A percentile compares a stretch with the other conserved stretches of the same genome.
Conservation (phyloP, 1,284 basidiomycete genomes). For the Sparassis latifolia region DNA sequence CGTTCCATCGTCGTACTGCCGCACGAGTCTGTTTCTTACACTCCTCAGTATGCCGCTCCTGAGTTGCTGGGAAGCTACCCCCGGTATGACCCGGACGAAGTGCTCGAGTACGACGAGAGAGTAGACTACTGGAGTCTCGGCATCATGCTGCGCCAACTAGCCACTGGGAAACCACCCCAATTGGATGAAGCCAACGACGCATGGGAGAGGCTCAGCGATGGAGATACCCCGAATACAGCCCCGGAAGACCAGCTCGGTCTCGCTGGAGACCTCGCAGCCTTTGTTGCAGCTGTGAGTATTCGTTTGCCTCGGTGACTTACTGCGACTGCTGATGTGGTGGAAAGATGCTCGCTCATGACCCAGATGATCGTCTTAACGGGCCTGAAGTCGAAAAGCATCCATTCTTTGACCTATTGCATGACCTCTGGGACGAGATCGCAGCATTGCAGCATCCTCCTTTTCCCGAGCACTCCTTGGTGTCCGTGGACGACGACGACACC, state of each 20-base stretch:
- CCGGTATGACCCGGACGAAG: neutral
- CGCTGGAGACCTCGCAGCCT: conserved; percentile 13
- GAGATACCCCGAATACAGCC: neutral
- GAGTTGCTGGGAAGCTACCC: conserved; percentile 10
- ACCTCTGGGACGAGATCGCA: conserved; percentile 12
- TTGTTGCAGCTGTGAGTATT: conserved; percentile 8
- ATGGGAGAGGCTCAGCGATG: conserved; percentile 11
- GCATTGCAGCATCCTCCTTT: conserved; percentile 10
- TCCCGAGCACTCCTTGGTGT: conserved; percentile 7
- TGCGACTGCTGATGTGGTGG: neutral
- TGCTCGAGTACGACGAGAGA: conserved; percentile 15
- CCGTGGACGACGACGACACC: conserved; percentile 9
- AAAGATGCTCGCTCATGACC: conserved; percentile 8
- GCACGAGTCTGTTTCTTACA: conserved; percentile 15
- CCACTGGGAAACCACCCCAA: conserved; percentile 4
- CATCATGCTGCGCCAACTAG: conserved; percentile 14
- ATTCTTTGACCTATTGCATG: conserved; percentile 11
- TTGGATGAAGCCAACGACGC: neutral
- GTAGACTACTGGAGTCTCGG: conserved; percentile 17
- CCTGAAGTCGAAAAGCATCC: conserved; percentile 6
- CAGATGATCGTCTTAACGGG: conserved; percentile 10
- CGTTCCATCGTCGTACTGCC: conserved; percentile 10
- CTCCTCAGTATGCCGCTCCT: conserved; percentile 15
- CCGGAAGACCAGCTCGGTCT: neutral
- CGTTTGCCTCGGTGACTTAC: neutral